A percentile compares a stretch with the other conserved stretches of the same genome.
Evolutionary conservation across 176 grass and related monocot species (phyloP).

Genomic region (Juncus inflexus): DNA sequence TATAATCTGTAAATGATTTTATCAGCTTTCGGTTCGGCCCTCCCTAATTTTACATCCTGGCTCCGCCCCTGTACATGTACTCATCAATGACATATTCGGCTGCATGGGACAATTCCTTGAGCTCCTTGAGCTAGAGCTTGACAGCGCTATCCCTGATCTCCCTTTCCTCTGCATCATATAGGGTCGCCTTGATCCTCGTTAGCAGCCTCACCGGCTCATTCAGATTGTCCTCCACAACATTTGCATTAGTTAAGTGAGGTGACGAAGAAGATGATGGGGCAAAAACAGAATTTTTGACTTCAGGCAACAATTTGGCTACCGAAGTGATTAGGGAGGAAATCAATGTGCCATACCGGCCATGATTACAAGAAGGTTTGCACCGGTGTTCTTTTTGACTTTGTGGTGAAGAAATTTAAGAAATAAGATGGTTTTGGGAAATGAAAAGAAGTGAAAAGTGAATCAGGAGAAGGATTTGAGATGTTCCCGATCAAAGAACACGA

Average conservation of each 20-base stretch:
- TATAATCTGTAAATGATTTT: no score
- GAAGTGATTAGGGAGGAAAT: neutral
- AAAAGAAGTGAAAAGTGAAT: no score
- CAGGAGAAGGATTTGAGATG: no score
- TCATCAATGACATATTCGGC: constrained; percentile 22
- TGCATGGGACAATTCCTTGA: constrained; percentile 5
- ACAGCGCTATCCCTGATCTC: constrained; percentile 8
- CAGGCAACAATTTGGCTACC: neutral
- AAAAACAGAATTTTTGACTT: constrained; percentile 1
- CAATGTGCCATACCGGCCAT: neutral
- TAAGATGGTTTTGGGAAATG: no score
- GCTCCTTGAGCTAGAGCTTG: constrained; percentile 23
- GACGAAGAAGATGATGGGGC: constrained; percentile 7
- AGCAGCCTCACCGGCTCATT: constrained; percentile 6
- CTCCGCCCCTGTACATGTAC: no score
- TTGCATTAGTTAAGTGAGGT: neutral
- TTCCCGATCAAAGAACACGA: no score
- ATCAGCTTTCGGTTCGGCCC: no score
- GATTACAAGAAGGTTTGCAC: neutral
- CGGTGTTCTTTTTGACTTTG: no score
- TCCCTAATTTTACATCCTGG: no score
- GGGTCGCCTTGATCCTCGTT: constrained; percentile 22
- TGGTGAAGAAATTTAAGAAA: no score
- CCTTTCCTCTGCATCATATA: constrained; percentile 20
- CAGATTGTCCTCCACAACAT: constrained; percentile 4